Evolutionary conservation across 495 filamentous ascomycete genomes (phyloP), one percentile per base, ranked within the genome.

Genomic region (Neurospora cerealis): DNA sequence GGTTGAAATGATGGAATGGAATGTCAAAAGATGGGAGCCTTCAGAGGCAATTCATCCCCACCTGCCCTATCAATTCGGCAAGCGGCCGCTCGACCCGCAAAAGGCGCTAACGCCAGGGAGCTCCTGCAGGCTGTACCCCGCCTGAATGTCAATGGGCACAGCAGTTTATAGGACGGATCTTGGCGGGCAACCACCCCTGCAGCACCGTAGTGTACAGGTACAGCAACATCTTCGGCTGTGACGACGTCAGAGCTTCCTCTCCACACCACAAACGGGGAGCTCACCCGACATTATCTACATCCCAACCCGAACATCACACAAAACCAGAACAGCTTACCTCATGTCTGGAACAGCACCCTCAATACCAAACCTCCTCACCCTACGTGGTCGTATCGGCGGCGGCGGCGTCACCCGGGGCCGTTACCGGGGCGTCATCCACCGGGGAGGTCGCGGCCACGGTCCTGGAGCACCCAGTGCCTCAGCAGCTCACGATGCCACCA

Each of bases 291-390:
- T 62, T 62, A 32, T 32, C 54, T 62, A 17, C 54, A 54, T 21
- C 48, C 10, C 46, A 54, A 28, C 46, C 5, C n/a, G 4, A 54
- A 60, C 24, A 17, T 60, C 21, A 32, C 24, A 19, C 54, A 62
- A 8, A 34, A 8, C 28, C 28, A 66, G 13, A 32, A 7, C 54
- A 41, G 7, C 70, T 71, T 69, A 60, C 70, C 41, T 69, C 34
- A 93, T 94, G 92, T 90, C 92, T 66, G 54, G 54, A 36, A 34
- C 54, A 69, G 88, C 90, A 21, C 84, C 90, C 32, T 88, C 89
- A 24, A 95, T 95, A 28, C 92, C 92, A 48, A 94, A 95, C 76
- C 88, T 95, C 41, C 90, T 92, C 75, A 87, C 88, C 21, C 85
- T 92, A 38, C 89, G 91, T 73, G 81, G 83, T 28, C 82, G 54